phyloP scores from a whole-genome alignment of 441 rosid genomes.

The Sinapis alba region DNA sequence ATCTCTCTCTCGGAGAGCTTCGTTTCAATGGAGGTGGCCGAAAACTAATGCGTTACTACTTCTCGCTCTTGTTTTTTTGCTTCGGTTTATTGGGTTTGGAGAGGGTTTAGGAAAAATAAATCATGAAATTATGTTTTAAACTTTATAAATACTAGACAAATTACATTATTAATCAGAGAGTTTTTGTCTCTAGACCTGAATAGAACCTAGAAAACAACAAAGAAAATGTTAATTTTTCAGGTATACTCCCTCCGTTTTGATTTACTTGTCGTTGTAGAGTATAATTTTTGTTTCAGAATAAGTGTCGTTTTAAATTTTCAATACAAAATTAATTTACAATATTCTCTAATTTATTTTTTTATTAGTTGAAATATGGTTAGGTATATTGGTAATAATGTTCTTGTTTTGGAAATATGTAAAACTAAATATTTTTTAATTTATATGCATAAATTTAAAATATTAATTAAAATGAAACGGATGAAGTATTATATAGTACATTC shows the following conservation, averaged over 20 bases:
- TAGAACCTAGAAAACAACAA: slow-evolving; percentile 20
- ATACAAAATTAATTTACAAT: too few relatives aligned
- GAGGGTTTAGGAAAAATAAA: slow-evolving; percentile 23
- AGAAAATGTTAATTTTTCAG: slow-evolving; percentile 2
- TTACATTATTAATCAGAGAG: slow-evolving; percentile 9
- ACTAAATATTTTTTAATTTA: too few relatives aligned
- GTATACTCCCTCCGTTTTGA: too few relatives aligned
- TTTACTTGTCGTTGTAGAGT: too few relatives aligned
- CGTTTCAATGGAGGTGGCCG: slow-evolving; percentile 35
- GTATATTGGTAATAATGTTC: too few relatives aligned
- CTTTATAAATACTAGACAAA: background rate
- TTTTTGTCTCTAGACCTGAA: background rate
- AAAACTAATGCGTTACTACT: slow-evolving; percentile 28
- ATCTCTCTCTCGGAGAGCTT: slow-evolving; percentile 14
- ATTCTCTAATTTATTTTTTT: too few relatives aligned
- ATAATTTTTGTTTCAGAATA: too few relatives aligned
- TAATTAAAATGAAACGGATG: too few relatives aligned
- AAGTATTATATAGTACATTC: background rate
- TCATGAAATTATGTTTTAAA: background rate
- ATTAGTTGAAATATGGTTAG: too few relatives aligned
- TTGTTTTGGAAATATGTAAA: too few relatives aligned
- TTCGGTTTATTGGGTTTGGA: slow-evolving; percentile 18
- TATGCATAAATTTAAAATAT: too few relatives aligned
- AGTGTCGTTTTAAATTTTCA: too few relatives aligned
- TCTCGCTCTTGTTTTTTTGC: background rate